These are phyloP conservation scores for Fusarium drepaniforme DNA, from an alignment of 2,329 filamentous ascomycete genomes.

Conservation along the genomic window DNA sequence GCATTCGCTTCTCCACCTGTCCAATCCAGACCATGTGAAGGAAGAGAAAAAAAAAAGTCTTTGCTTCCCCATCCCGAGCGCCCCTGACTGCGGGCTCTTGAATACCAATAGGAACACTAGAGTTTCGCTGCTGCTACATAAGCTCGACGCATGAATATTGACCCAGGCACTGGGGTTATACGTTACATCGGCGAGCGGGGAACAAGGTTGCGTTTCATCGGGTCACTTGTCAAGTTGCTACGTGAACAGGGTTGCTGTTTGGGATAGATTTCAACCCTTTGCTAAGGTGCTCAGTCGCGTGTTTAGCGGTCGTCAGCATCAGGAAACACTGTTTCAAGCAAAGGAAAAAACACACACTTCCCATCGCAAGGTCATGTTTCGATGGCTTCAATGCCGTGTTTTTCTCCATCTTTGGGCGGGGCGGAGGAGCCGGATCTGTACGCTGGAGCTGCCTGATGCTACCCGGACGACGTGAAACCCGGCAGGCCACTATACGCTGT, in stretches of 20 bases:
- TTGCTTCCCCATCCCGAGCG: neutral
- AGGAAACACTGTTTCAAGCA: constrained; percentile 19
- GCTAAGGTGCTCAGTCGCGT: constrained; percentile 4
- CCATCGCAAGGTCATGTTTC: constrained; percentile 14
- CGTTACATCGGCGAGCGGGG: neutral
- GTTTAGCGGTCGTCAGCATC: constrained; percentile 5
- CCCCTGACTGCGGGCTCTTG: neutral
- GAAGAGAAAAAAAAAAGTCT: neutral
- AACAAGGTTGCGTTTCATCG: neutral
- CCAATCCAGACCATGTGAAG: neutral
- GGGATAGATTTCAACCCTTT: constrained; percentile 3
- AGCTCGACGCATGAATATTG: constrained; percentile 3
- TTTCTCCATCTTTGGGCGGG: neutral
- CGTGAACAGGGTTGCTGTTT: constrained; percentile 16
- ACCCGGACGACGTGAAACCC: constrained; percentile 10
- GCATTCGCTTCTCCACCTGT: neutral
- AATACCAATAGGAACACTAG: neutral
- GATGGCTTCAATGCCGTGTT: neutral
- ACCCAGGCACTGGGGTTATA: neutral
- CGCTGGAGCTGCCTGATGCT: constrained; percentile 14
- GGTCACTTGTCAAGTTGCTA: constrained; percentile 28
- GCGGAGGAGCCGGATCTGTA: constrained; percentile 1
- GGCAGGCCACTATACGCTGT: neutral
- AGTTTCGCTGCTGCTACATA: neutral
- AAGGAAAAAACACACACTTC: neutral